Evolutionary conservation across 2,329 filamentous ascomycete species (phyloP).

Genomic region (Periconia sp.): DNA sequence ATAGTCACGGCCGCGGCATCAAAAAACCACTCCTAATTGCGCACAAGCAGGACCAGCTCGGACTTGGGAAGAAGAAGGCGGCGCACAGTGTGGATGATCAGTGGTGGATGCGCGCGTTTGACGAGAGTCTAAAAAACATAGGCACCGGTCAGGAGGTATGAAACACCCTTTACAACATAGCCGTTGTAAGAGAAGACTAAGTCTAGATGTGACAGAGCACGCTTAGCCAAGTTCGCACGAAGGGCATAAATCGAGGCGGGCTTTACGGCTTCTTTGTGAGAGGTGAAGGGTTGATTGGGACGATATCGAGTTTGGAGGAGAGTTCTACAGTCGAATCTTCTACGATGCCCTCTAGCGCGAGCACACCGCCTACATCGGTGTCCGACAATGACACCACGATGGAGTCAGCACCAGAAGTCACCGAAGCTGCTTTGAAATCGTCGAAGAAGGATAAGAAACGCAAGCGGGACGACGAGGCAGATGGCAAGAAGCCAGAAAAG

Average conservation of each 20-base stretch:
- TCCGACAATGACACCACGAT: constrained; percentile 9
- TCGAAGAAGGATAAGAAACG: constrained; percentile 29
- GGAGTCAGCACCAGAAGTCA: constrained; percentile 11
- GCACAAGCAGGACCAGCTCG: constrained; percentile 80
- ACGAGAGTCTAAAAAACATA: constrained; percentile 80
- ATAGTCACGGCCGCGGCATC: constrained; percentile 77
- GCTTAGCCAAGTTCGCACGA: constrained; percentile 52
- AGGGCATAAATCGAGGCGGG: constrained; percentile 57
- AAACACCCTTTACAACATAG: not conserved
- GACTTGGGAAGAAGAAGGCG: constrained; percentile 76
- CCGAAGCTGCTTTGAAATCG: constrained; percentile 16
- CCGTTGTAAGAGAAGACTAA: constrained; percentile 1
- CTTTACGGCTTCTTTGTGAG: constrained; percentile 86
- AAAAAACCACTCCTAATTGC: constrained; percentile 82
- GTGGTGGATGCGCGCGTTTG: constrained; percentile 97
- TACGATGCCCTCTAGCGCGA: constrained; percentile 20
- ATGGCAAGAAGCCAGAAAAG: constrained; percentile 16
- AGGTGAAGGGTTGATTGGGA: constrained; percentile 78
- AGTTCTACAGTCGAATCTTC: constrained; percentile 27
- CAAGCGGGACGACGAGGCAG: constrained; percentile 26
- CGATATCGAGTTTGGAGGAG: constrained; percentile 54
- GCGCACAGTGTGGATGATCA: constrained; percentile 70
- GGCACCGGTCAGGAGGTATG: constrained; percentile 38
- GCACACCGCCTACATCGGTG: constrained; percentile 37
- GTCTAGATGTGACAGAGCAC: constrained; percentile 63